Evolutionary conservation across 2,329 filamentous ascomycete species (phyloP).

Genomic region (Nakataea oryzae): DNA sequence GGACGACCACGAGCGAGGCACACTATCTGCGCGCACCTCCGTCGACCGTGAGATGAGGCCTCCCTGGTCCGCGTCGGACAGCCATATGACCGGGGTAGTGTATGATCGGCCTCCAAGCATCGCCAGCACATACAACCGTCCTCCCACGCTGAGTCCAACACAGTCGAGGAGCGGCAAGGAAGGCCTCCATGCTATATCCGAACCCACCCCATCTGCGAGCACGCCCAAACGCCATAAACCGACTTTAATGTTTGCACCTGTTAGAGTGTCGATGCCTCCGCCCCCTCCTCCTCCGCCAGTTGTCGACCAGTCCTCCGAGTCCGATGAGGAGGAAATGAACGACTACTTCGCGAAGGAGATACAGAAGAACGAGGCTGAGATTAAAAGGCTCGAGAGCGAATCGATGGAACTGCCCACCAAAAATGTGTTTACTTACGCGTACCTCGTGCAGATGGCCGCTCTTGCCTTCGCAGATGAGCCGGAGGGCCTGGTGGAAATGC

Average conservation of each 20-base stretch:
- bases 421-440: constrained; percentile 32
- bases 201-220: not conserved
- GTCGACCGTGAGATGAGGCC: constrained; percentile 18
- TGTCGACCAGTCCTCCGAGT: constrained; percentile 38
- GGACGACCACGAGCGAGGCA: constrained; percentile 25
- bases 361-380: constrained; percentile 35
- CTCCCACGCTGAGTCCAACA: not conserved
- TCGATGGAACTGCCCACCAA: constrained; percentile 26
- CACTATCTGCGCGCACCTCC: constrained; percentile 21
- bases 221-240: constrained; percentile 6
- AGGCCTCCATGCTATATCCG: not conserved
- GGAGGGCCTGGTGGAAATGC: constrained; percentile 30
- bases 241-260: constrained; percentile 23
- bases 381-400: constrained; percentile 33
- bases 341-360: constrained; percentile 45
- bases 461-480: constrained; percentile 33
- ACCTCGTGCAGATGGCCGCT: constrained; percentile 35
- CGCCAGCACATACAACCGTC: not conserved
- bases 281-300: constrained; percentile 11
- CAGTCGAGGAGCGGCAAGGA: not conserved
- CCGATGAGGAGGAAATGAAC: constrained; percentile 47
- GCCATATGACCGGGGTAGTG: not conserved
- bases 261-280: constrained; percentile 18
- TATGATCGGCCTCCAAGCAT: not conserved
- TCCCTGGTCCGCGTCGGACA: constrained; percentile 2